A percentile compares a stretch with the other conserved stretches of the same genome.
Evolutionary conservation across 2,329 filamentous ascomycete species (phyloP).

Genomic region (Blastomyces emzantsi): DNA sequence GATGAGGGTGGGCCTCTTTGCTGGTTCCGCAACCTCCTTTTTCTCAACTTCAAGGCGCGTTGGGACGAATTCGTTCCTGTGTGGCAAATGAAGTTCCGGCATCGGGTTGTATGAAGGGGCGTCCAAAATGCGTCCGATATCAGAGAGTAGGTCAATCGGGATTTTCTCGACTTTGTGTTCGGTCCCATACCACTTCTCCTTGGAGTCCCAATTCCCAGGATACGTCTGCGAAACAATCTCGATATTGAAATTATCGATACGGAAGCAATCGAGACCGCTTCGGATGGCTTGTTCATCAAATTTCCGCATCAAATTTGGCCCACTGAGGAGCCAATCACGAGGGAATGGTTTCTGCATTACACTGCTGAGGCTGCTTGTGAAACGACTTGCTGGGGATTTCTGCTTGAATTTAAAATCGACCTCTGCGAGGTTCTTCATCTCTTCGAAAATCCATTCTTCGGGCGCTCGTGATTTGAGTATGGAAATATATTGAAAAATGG

Average conservation of each 20-base stretch:
- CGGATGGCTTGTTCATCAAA: constrained; percentile 73
- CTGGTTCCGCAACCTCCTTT: constrained; percentile 71
- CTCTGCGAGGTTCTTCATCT: constrained; percentile 81
- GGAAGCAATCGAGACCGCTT: constrained; percentile 61
- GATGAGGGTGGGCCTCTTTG: constrained; percentile 67
- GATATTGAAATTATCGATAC: constrained; percentile 83
- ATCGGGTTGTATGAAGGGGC: constrained; percentile 52
- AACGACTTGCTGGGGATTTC: constrained; percentile 80
- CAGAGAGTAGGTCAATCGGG: constrained; percentile 61
- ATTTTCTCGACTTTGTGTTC: constrained; percentile 82
- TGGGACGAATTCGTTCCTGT: constrained; percentile 93
- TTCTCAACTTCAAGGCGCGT: constrained; percentile 90
- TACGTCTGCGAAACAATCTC: constrained; percentile 73
- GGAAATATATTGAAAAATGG: constrained; percentile 84
- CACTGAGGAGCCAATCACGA: constrained; percentile 79
- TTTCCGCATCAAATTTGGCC: constrained; percentile 62
- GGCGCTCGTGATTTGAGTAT: constrained; percentile 72
- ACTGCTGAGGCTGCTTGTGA: constrained; percentile 74
- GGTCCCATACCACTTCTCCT: constrained; percentile 96
- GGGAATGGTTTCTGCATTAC: constrained; percentile 89
- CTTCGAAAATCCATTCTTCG: constrained; percentile 87
- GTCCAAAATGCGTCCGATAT: constrained; percentile 57
- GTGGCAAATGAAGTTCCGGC: constrained; percentile 70
- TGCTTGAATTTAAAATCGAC: constrained; percentile 94
- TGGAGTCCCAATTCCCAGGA: constrained; percentile 75